phyloP scores from a whole-genome alignment of 164 flowering plant species.

The Tetrastigma voinierianum region DNA sequence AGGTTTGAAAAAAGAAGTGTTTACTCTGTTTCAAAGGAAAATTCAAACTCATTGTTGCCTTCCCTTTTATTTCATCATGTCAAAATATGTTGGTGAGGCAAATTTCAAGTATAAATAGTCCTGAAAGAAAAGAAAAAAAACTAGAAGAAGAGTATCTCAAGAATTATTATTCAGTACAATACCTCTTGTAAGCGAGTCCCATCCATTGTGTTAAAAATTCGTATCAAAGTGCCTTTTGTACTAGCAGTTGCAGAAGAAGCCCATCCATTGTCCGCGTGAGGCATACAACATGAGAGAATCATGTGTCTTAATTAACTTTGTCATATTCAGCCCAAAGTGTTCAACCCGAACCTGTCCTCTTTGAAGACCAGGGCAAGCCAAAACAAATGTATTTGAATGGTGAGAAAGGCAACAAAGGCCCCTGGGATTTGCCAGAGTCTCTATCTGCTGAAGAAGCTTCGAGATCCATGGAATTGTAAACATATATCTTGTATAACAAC shows the following conservation, averaged over 20 bases:
- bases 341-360: conserved; percentile 47
- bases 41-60: too few relatives aligned
- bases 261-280: conserved; percentile 50
- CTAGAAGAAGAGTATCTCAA: neutral
- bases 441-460: conserved; percentile 54
- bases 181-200: conserved; percentile 61
- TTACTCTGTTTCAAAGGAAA: too few relatives aligned
- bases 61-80: too few relatives aligned
- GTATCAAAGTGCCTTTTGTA: conserved; percentile 47
- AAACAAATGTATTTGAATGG: conserved; percentile 32
- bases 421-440: conserved; percentile 56
- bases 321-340: conserved; percentile 41
- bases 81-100: too few relatives aligned
- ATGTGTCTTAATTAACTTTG: conserved; percentile 43
- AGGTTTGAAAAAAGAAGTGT: too few relatives aligned
- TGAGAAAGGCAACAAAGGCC: conserved; percentile 58
- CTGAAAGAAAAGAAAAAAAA: neutral
- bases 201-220: conserved; percentile 55
- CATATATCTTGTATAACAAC: conserved; percentile 52
- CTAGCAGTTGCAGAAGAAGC: conserved; percentile 53
- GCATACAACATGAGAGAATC: conserved; percentile 46
- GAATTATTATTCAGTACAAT: conserved; percentile 3
- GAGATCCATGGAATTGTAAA: conserved; percentile 48
- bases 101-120: too few relatives aligned
- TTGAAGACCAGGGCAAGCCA: conserved; percentile 48